These are phyloP conservation scores for Cryphonectria parasitica DNA, from an alignment of 2,329 filamentous ascomycete species.

Conservation along the genomic window DNA sequence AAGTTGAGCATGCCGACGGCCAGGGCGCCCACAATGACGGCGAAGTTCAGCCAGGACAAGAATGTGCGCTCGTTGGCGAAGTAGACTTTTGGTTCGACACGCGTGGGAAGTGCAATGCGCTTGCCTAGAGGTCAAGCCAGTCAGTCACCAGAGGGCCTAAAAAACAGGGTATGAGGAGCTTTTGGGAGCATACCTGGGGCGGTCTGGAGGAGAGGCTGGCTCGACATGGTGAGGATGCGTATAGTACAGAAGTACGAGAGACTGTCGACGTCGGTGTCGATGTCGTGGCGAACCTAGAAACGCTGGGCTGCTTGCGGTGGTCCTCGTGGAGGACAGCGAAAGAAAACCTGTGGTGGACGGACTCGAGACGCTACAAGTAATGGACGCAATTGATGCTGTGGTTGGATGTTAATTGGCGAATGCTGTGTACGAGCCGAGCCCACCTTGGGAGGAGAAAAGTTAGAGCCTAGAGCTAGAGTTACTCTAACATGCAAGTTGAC, in stretches of 20 bases:
- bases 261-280: constrained; percentile 4
- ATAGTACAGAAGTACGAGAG: constrained; percentile 15
- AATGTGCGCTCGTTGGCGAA: constrained; percentile 99
- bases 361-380: neutral
- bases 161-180: constrained; percentile 15
- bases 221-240: constrained; percentile 71
- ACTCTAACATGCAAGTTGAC: neutral
- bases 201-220: constrained; percentile 92
- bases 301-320: neutral
- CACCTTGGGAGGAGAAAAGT: constrained; percentile 5
- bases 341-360: neutral
- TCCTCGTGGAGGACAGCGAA: neutral
- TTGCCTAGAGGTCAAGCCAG: constrained; percentile 68
- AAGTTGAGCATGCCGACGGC: constrained; percentile 98
- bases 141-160: neutral
- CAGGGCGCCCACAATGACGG: constrained; percentile 94
- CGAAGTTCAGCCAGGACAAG: constrained; percentile 99
- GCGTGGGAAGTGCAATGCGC: constrained; percentile 95
- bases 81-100: constrained; percentile 99
- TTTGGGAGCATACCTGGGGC: constrained; percentile 70
- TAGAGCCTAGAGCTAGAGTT: neutral
- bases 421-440: neutral
- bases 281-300: neutral
- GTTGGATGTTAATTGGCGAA: neutral
- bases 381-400: constrained; percentile 10